A percentile compares a stretch with the other conserved stretches of the same genome.
These are phyloP conservation scores for Mesembryanthemum crystallinum DNA, from an alignment of 148 eudicot genomes.

Conservation along the genomic window DNA sequence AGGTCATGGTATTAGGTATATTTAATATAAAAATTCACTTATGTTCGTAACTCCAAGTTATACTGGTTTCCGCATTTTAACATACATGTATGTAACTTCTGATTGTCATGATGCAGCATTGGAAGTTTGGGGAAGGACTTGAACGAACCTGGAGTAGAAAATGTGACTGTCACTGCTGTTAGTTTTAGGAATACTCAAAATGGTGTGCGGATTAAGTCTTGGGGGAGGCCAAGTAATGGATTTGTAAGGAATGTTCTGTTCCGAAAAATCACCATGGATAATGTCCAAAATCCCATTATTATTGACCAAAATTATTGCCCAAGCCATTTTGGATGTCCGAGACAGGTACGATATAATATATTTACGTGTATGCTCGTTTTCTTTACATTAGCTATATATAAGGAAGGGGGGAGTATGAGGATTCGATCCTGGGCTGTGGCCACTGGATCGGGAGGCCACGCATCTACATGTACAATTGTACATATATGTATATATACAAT, in stretches of 20 bases:
- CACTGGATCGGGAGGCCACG: too few species aligned
- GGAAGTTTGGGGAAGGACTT: constrained; percentile 52
- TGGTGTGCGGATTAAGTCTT: constrained; percentile 63
- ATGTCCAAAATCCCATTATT: constrained; percentile 49
- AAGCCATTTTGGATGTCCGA: constrained; percentile 32
- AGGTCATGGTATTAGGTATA: constrained; percentile 59
- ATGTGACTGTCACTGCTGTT: constrained; percentile 41
- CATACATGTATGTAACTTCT: too few species aligned
- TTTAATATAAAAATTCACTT: too few species aligned
- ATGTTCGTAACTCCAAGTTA: too few species aligned
- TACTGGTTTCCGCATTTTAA: too few species aligned
- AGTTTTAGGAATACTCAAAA: constrained; percentile 45
- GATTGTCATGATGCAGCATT: constrained; percentile 34
- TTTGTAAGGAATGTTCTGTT: constrained; percentile 44
- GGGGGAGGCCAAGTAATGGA: constrained; percentile 60
- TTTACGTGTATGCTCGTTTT: neutral
- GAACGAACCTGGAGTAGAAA: constrained; percentile 50
- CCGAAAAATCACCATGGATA: constrained; percentile 36
- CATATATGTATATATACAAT: too few species aligned
- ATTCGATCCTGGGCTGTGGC: too few species aligned
- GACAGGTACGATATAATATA: constrained; percentile 28
- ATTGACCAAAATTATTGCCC: constrained; percentile 70
- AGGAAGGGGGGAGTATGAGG: too few species aligned
- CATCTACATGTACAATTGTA: too few species aligned
- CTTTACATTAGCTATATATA: too few species aligned